A percentile compares a stretch with the other conserved stretches of the same genome.
Evolutionary conservation across 441 rosid species (phyloP).

Genomic region (Aquilaria agallochum): DNA sequence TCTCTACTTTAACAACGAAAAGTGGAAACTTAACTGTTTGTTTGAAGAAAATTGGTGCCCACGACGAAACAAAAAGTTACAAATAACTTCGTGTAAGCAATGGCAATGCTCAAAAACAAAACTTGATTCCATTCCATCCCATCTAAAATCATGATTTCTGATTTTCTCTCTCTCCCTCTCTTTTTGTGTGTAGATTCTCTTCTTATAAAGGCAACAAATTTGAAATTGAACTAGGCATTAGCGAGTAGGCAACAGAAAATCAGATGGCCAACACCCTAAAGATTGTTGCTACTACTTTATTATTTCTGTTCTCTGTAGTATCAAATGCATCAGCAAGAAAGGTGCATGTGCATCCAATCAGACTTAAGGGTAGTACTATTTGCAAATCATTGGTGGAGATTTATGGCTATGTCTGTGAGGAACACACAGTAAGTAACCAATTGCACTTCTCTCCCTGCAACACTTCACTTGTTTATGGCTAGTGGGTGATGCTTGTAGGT

Average conservation of each 20-base stretch:
- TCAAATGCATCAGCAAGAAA: not conserved
- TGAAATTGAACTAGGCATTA: not conserved
- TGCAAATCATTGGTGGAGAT: constrained; percentile 4
- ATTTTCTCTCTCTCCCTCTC: not conserved
- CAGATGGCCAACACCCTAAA: not conserved
- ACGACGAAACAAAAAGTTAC: too few species aligned
- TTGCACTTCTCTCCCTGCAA: too few species aligned
- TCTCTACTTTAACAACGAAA: too few species aligned
- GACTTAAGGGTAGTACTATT: not conserved
- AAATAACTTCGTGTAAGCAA: too few species aligned
- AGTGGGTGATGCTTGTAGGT: constrained; percentile 24
- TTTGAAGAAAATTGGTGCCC: too few species aligned
- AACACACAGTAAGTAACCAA: not conserved
- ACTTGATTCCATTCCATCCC: too few species aligned
- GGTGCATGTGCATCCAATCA: not conserved
- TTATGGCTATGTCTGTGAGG: not conserved
- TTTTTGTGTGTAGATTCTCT: not conserved
- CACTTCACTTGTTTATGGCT: too few species aligned
- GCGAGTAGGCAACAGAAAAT: too few species aligned
- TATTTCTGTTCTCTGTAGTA: not conserved
- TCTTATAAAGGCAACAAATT: not conserved
- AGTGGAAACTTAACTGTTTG: too few species aligned
- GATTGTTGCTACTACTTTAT: not conserved
- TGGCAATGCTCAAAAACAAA: too few species aligned
- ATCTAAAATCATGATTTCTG: too few species aligned